Base-by-base conservation (phyloP, 1,284 basidiomycete species). In the Ganoderma multipileum region DNA sequence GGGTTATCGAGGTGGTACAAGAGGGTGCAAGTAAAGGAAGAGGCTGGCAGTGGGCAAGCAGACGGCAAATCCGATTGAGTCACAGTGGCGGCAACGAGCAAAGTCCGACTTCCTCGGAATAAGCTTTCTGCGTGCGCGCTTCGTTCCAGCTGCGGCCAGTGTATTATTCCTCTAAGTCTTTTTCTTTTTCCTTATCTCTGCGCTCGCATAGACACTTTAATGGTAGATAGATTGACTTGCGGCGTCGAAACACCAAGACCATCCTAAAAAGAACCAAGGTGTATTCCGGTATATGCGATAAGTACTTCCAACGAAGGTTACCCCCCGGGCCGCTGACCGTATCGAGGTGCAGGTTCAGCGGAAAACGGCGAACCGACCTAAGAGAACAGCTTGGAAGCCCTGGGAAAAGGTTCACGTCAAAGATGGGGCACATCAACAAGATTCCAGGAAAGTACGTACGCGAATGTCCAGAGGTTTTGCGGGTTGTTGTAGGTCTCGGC, bases 401-500 rank as follows among this genome's bases (percentile, higher is more conserved):
- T 58, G 20, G 20, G n/a, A 23, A 8, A 9, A 33, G 11, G 18
- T 11, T 33, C 12, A 4, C 0, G 33, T 58, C 2, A 58, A 38
- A 8, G 1, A 12, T 2, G n/a, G 18, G 20, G 9, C 6, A n/a
- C 0, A 38, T n/a, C 23, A 11, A 26, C 9, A 50, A 5, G 23
- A 5, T 26, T 26, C 23, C 20, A 36, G 16, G 54, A 30, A 20
- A 57, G 4, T 50, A 38, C 71, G 67, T 58, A 89, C 87, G 85
- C 86, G 68, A 88, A 89, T 0, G 74, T 78, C 89, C 89, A 90
- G 26, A 90, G 74, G 59, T 85, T 86, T 69, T 89, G 86, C 1
- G 88, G 89, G 71, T 87, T 87, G 77, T 87, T 89, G 80, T 88
- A 90, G 0, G 89, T 90, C 33, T 89, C 86, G 60, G 79, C 80